These are phyloP conservation scores for Phytophthora parvispora DNA, from an alignment of 352 stramenopile genomes.

Conservation along the genomic window DNA sequence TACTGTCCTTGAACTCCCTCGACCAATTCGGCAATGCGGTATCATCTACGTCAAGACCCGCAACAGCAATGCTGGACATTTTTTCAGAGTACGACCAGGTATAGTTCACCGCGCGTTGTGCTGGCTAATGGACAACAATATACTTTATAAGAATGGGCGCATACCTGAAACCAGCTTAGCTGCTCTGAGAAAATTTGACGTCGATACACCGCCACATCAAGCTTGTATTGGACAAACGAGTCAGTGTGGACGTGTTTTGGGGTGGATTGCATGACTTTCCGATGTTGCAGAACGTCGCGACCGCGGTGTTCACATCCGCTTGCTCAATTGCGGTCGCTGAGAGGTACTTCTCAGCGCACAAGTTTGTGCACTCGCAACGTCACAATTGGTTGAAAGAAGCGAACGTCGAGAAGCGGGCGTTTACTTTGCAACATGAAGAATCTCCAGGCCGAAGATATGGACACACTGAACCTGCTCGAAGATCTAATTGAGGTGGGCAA, in stretches of 20 bases:
- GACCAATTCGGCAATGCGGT: too few relatives aligned
- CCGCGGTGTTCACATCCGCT: not conserved
- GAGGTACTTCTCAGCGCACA: not conserved
- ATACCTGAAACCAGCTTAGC: too few relatives aligned
- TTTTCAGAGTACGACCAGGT: too few relatives aligned
- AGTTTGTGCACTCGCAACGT: not conserved
- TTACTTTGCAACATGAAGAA: not conserved
- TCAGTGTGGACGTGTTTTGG: not conserved
- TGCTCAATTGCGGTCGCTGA: not conserved
- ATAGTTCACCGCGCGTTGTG: too few relatives aligned
- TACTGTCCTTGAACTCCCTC: too few relatives aligned
- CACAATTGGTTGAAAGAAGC: not conserved
- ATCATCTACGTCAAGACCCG: too few relatives aligned
- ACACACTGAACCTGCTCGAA: not conserved
- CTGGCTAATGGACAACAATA: too few relatives aligned
- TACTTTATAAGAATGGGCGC: too few relatives aligned
- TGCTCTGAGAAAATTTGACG: too few relatives aligned
- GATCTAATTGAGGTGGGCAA: not conserved
- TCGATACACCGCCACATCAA: not conserved
- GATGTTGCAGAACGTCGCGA: not conserved
- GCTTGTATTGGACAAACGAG: not conserved
- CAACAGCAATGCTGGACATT: too few relatives aligned
- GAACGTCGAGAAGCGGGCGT: not conserved
- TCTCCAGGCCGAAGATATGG: not conserved
- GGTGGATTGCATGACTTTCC: not conserved